Base-by-base conservation (phyloP, 1,284 basidiomycete genomes). In the Crucibulum parvulum region DNA sequence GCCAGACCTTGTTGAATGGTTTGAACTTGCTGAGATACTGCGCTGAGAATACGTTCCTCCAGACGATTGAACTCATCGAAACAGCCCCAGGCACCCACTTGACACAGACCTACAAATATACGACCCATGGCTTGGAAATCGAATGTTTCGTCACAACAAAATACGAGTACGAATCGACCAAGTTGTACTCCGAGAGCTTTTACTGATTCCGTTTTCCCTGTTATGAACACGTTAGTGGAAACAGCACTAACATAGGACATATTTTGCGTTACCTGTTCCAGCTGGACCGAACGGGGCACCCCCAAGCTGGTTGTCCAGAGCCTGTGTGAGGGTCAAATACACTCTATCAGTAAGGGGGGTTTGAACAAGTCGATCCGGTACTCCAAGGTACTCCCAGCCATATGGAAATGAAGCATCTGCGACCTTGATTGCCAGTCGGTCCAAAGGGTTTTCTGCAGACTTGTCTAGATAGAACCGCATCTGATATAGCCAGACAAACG, bases 121-220 rank as follows among this genome's bases (percentile, higher is more conserved):
- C 98, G 93, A 63, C 97, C 97, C 98, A 99, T 99, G 2, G 98
- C 98, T 73, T 99, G 96, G 84, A 99, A 99, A 78, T 99, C 98
- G 76, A 99, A 99, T 0, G 95, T 98, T 77, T 99, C 97, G 78
- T 99, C 98, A 73, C 98, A 99, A 75, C 98, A 99, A 82, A 99
- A 99, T 37, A 99, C 98, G 52, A 99, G 84, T 16, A 99, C 98
- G 72, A 99, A 99, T 51, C 96, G 91, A 52, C 98, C 98, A 7
- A 99, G 89, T 71, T 98, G 96, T 1, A 98, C 95, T 58, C 98
- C 98, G 34, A 99, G 90, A 1, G 98, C 97, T 77, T 99, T 99
- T 73, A 99, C 98, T 0, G 97, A 99, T 78, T 99, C 98, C 0
- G 98, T 99, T 84, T 99, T 99, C 37, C 95, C 94, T 92, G 63